Conservation (phyloP, 2,329 filamentous ascomycete genomes). For the Aspergillus ruber region DNA sequence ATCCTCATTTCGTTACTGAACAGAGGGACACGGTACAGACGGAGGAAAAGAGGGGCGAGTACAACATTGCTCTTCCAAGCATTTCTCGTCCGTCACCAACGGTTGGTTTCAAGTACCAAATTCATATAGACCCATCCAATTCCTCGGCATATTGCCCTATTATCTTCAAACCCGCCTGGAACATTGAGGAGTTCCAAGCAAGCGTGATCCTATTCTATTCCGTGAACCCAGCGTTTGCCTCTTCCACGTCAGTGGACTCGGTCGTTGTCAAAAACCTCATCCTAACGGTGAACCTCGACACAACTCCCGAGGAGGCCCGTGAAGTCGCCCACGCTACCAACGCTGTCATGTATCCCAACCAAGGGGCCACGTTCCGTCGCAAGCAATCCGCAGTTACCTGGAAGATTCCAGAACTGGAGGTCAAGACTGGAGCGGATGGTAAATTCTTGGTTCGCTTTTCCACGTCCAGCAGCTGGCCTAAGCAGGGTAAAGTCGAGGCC, state of each 20-base stretch:
- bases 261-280: constrained; percentile 70
- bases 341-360: constrained; percentile 42
- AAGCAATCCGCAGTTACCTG: constrained; percentile 42
- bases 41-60: constrained; percentile 64
- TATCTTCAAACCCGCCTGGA: constrained; percentile 70
- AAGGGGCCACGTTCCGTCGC: constrained; percentile 40
- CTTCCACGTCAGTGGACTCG: constrained; percentile 36
- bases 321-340: constrained; percentile 35
- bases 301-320: constrained; percentile 33
- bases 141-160: constrained; percentile 62
- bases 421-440: constrained; percentile 51
- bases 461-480: constrained; percentile 63
- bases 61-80: constrained; percentile 65
- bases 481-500: constrained; percentile 72
- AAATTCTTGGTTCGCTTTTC: constrained; percentile 80
- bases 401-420: constrained; percentile 44
- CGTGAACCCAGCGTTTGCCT: constrained; percentile 64
- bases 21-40: constrained; percentile 37
- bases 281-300: constrained; percentile 50
- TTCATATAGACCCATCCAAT: constrained; percentile 61
- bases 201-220: constrained; percentile 79
- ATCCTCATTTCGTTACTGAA: constrained; percentile 81
- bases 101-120: constrained; percentile 86
- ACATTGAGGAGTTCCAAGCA: constrained; percentile 75
- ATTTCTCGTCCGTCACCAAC: constrained; percentile 59